Percentiles rank a stretch among this genome's conserved stretches.
phyloP scores from a whole-genome alignment of 371 early-diverging fungal genomes.

The Rhizopus microsporus region DNA sequence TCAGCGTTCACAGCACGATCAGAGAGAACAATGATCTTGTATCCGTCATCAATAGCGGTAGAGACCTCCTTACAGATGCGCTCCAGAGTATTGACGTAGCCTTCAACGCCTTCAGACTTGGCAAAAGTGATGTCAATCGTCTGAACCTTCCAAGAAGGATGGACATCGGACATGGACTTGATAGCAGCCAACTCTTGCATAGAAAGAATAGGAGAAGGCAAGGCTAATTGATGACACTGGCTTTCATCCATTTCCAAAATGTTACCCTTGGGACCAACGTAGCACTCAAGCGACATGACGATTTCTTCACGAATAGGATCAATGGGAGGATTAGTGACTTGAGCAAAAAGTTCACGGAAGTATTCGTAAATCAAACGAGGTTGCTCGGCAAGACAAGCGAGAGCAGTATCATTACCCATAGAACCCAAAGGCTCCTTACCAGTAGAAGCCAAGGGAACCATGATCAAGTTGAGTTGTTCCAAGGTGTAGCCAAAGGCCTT shows the following conservation, averaged over 20 bases:
- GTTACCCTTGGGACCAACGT: slow-evolving; percentile 94
- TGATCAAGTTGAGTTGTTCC: slow-evolving; percentile 89
- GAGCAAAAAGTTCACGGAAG: slow-evolving; percentile 96
- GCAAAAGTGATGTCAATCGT: slow-evolving; percentile 89
- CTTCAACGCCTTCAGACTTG: slow-evolving; percentile 71
- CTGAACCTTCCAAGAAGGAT: slow-evolving; percentile 77
- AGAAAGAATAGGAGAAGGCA: slow-evolving; percentile 87
- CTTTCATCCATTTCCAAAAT: slow-evolving; percentile 78
- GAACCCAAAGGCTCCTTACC: slow-evolving; percentile 97
- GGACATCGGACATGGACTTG: slow-evolving; percentile 60
- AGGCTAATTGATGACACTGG: slow-evolving; percentile 77
- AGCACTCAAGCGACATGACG: slow-evolving; percentile 95
- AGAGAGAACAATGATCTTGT: slow-evolving; percentile 82
- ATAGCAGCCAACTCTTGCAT: slow-evolving; percentile 80
- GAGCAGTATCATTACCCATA: slow-evolving; percentile 95
- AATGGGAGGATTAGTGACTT: slow-evolving; percentile 97
- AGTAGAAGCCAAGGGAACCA: slow-evolving; percentile 81
- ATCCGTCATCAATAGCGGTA: slow-evolving; percentile 76
- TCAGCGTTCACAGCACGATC: slow-evolving; percentile 70
- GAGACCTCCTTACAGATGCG: slow-evolving; percentile 84
- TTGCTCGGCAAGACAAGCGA: slow-evolving; percentile 89
- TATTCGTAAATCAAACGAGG: slow-evolving; percentile 94
- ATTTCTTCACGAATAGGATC: slow-evolving; percentile 98
- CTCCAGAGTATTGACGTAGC: slow-evolving; percentile 78
- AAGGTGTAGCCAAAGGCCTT: slow-evolving; percentile 89